These are phyloP conservation scores for Hymenoscyphus scutula DNA, from an alignment of 2,329 filamentous ascomycete species.

Conservation along the genomic window DNA sequence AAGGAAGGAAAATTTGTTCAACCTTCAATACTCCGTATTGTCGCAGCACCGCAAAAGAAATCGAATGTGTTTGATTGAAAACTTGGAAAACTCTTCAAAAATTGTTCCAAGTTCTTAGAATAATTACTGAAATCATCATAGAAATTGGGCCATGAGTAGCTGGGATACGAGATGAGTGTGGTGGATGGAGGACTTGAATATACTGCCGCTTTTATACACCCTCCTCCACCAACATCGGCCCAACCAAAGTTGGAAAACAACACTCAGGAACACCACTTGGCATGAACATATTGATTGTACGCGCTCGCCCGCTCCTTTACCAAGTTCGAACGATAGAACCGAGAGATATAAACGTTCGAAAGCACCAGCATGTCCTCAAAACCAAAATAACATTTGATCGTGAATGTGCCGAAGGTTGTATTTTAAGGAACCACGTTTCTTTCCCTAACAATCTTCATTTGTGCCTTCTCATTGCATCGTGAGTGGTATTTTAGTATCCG, in stretches of 20 bases:
- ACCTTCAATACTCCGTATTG: no score
- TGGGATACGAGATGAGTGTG: no score
- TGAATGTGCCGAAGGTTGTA: neutral
- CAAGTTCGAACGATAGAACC: neutral
- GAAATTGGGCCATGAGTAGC: no score
- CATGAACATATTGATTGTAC: neutral
- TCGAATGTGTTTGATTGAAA: no score
- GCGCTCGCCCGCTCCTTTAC: neutral
- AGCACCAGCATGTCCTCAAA: neutral
- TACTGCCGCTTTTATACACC: no score
- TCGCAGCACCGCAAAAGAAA: no score
- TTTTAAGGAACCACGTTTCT: neutral
- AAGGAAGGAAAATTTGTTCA: no score
- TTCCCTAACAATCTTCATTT: neutral
- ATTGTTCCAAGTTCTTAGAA: no score
- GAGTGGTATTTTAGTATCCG: conserved; percentile 4
- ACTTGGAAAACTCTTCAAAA: no score
- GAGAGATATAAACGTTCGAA: neutral
- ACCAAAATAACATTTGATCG: neutral
- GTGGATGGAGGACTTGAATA: no score
- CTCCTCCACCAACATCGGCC: neutral
- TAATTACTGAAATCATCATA: no score
- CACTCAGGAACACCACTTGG: neutral
- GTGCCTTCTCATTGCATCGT: conserved; percentile 1
- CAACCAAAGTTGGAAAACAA: neutral